Conservation (phyloP, 2,329 filamentous ascomycete species). For the Pezicula neosporulosa region DNA sequence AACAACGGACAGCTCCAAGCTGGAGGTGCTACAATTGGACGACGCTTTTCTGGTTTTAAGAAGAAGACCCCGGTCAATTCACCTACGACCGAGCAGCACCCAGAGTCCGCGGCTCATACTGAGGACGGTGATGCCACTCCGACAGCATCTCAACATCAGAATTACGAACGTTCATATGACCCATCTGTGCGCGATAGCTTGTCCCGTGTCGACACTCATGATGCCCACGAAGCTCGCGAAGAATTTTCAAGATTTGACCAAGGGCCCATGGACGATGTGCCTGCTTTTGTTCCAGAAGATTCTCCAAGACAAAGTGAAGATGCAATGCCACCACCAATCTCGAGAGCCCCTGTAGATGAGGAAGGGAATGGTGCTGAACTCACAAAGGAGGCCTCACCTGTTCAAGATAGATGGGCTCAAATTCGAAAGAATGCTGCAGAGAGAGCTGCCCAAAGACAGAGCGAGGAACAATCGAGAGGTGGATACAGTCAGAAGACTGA, state of each 20-base stretch:
- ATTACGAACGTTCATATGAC: constrained; percentile 37
- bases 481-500: constrained; percentile 55
- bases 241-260: constrained; percentile 76
- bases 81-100: constrained; percentile 12
- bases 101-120: constrained; percentile 23
- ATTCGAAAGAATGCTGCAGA: constrained; percentile 93
- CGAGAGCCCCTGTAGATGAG: constrained; percentile 9
- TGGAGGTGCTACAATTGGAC: constrained; percentile 26
- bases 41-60: constrained; percentile 37
- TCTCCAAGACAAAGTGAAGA: constrained; percentile 33
- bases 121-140: constrained; percentile 23
- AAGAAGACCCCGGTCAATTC: constrained; percentile 28
- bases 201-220: constrained; percentile 57
- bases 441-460: constrained; percentile 62
- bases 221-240: constrained; percentile 54
- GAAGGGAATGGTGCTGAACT: constrained; percentile 35
- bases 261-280: constrained; percentile 81
- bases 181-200: constrained; percentile 43
- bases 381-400: constrained; percentile 32
- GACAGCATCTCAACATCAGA: constrained; percentile 24
- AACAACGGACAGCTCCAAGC: constrained; percentile 36
- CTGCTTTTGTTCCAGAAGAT: constrained; percentile 67
- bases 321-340: constrained; percentile 26
- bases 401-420: constrained; percentile 87
- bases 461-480: constrained; percentile 58